Percentiles rank a stretch among this genome's conserved stretches.
phyloP scores from a whole-genome alignment of 2,329 filamentous ascomycete genomes.

The Trichoderma atrobrunneum region DNA sequence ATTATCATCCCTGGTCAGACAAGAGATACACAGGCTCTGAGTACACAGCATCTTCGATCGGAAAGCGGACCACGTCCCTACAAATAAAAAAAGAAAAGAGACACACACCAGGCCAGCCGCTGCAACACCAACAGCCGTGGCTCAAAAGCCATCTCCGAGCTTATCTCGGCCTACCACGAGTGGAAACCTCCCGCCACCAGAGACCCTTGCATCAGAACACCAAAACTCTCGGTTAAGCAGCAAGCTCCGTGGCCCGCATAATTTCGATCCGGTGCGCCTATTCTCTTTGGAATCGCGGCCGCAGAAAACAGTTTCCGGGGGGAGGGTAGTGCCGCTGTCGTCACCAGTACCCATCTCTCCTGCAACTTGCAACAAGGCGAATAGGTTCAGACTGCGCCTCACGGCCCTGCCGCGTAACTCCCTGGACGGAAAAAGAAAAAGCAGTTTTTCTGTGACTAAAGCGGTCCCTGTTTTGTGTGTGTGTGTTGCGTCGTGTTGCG shows the following conservation, averaged over 20 bases:
- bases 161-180: neutral
- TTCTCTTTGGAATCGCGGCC: neutral
- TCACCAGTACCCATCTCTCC: neutral
- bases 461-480: neutral
- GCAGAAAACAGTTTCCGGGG: neutral
- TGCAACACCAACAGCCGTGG: neutral
- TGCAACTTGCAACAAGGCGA: neutral
- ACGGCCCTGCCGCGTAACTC: neutral
- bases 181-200: neutral
- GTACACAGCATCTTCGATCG: neutral
- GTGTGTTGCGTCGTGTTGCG: neutral
- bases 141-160: neutral
- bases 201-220: neutral
- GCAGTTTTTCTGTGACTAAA: neutral
- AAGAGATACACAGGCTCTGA: neutral
- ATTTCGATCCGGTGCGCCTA: neutral
- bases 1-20: neutral
- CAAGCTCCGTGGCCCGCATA: neutral
- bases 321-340: neutral
- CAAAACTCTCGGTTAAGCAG: neutral
- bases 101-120: neutral
- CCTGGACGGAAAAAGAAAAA: neutral
- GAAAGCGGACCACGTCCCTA: neutral
- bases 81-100: neutral
- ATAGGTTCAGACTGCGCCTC: constrained; percentile 9